Conservation (phyloP, 2,329 filamentous ascomycete genomes). For the Sphaerostilbella broomeana region DNA sequence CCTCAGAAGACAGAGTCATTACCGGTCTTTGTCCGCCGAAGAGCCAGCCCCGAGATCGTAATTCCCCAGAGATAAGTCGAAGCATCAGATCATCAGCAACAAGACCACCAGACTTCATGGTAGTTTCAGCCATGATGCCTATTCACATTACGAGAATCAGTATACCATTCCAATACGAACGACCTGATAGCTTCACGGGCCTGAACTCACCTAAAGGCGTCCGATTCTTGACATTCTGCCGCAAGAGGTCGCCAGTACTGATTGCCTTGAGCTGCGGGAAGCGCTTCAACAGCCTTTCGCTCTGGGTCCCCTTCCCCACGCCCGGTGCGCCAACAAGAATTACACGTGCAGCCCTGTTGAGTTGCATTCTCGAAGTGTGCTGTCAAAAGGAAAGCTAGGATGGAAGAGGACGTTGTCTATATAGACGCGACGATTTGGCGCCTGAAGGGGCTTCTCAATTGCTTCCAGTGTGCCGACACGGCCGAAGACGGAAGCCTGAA, state of each 20-base stretch:
- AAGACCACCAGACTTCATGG: conserved; percentile 83
- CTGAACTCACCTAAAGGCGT: conserved; percentile 68
- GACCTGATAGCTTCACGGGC: conserved; percentile 1
- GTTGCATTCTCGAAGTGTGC: conserved; percentile 45
- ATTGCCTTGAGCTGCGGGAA: conserved; percentile 88
- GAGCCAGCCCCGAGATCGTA: conserved; percentile 81
- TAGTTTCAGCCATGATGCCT: conserved; percentile 86
- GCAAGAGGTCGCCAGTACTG: conserved; percentile 86
- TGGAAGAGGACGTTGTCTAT: no score
- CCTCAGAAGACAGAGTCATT: conserved; percentile 45
- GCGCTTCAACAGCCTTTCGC: conserved; percentile 74
- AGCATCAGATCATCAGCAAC: conserved; percentile 89
- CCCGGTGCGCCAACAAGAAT: conserved; percentile 95
- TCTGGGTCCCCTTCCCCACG: conserved; percentile 95
- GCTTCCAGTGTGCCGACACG: no score
- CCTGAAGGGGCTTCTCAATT: no score
- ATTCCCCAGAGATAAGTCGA: conserved; percentile 84
- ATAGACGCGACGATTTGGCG: no score
- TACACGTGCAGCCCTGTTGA: conserved; percentile 77
- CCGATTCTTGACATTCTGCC: conserved; percentile 83
- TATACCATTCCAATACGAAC: neutral
- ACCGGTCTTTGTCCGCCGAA: conserved; percentile 36
- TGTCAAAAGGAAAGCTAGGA: neutral
- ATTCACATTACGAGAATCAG: neutral
- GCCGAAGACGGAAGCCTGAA: conserved; percentile 2